Evolutionary conservation across 352 stramenopile species (phyloP), one percentile per base, ranked within the genome.

Genomic region (Pythium brachiatum): DNA sequence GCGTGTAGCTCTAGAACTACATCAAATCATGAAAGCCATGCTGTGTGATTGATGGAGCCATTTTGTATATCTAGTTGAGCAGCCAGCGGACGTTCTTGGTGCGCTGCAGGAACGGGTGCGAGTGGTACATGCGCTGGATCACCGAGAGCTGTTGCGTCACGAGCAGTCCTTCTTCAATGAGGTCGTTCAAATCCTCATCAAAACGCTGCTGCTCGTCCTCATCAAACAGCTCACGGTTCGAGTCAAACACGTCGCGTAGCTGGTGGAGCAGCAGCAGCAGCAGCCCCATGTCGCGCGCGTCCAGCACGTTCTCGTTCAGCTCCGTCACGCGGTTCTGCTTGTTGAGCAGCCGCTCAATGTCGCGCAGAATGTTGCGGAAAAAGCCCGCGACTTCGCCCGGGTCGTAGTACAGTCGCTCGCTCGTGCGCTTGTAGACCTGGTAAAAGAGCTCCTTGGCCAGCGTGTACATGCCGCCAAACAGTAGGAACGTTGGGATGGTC

Each of bases 41-140:
- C n/a, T n/a, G n/a, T n/a, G n/a, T n/a, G n/a, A n/a, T n/a, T n/a
- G n/a, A n/a, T n/a, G n/a, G n/a, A n/a, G n/a, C n/a, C n/a, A n/a
- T n/a, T n/a, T n/a, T n/a, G n/a, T n/a, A n/a, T n/a, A n/a, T n/a
- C n/a, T 63, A 85, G 50, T 76, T 64, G 52, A 89, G 71, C 53
- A 92, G 66, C 78, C 76, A 90, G 13, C 73, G 69, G n/a, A 72
- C 41, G 21, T 72, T 77, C 21, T 86, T 86, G 34, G 70, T 79
- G 60, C 68, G n/a, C n/a, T n/a, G n/a, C n/a, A n/a, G n/a, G 60
- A 94, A 92, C 64, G 83, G 80, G 53, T 94, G 79, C 43, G 81
- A 85, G 69, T 92, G 86, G 64, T 92, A 89, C 86, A 94, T 94
- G 67, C 86, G 86, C 72, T 92, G 83, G 68, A 94, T 92, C 54